Evolutionary conservation across 1,284 basidiomycete genomes (phyloP), one percentile per base, ranked within the genome.

Genomic region (Porogramme epimiltina): DNA sequence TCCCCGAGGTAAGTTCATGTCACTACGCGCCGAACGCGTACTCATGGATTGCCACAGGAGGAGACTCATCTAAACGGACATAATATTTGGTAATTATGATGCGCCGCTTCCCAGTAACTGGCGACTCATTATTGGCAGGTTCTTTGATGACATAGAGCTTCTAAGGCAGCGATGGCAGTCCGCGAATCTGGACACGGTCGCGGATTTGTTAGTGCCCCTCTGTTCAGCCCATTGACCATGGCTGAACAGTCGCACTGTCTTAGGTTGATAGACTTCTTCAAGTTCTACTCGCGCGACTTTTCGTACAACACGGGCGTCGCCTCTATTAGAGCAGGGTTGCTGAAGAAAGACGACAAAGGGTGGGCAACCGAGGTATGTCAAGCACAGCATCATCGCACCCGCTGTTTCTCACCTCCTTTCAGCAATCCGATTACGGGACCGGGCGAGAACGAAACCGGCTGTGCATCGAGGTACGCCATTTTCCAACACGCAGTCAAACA

Each of bases 191-290:
- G 95, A 99, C 63, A 90, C 83, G 60, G 91, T 98, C 47, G 96
- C 94, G 58, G 95, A 98, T 71, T 76, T 99, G 85, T 92, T 62
- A 59, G 87, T 76, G 10, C 10, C n/a, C 16, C 46, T 37, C 20
- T 24, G 25, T 34, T 36, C 24, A 22, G 4, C 33, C 33, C 11
- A 9, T 18, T 11, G 23, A 36, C 19, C 37, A 18, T 24, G 38
- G 22, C 47, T 52, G 16, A 52, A 3, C 3, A 16, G 37, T 25
- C 19, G 2, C 15, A 20, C 16, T 46, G 36, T 47, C 40, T 22
- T 59, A 94, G 91, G 63, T 78, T 99, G 68, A 93, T 98, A 67
- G 96, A 98, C 70, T 98, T 99, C 71, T 99, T 98, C 82, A 88
- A 91, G 61, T 98, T 94, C 74, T 98, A 93, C 72, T 89, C 93